These are phyloP conservation scores for Thozetella sp. DNA, from an alignment of 495 filamentous ascomycete species.

Conservation along the genomic window DNA sequence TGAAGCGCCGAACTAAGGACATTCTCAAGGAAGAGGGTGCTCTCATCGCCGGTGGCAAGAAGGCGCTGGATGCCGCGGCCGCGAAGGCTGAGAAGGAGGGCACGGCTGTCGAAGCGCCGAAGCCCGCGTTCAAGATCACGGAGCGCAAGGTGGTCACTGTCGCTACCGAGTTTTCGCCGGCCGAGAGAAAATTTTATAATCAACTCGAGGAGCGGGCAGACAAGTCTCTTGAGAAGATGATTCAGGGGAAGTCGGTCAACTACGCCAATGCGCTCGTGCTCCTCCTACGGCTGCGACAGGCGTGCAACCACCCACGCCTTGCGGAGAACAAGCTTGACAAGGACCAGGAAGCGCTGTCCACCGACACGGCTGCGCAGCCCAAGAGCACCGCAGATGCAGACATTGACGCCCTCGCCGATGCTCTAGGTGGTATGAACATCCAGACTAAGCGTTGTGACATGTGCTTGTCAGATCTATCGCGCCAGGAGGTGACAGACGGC, in stretches of 20 bases:
- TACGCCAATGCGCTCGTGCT: conserved; percentile 79
- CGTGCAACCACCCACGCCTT: conserved; percentile 91
- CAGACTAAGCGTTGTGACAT: conserved; percentile 85
- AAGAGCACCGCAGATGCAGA: conserved; percentile 54
- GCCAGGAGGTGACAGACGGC: conserved; percentile 56
- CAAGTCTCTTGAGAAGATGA: conserved; percentile 83
- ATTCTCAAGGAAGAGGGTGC: conserved; percentile 83
- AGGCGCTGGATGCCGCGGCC: conserved; percentile 39
- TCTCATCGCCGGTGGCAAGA: conserved; percentile 68
- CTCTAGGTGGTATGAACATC: conserved; percentile 83
- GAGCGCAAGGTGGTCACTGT: conserved; percentile 85
- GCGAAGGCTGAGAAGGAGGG: conserved; percentile 49
- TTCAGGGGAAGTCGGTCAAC: conserved; percentile 52
- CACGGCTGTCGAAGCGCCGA: conserved; percentile 32
- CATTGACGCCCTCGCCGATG: conserved; percentile 80
- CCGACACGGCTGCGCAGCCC: conserved; percentile 53
- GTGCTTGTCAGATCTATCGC: conserved; percentile 72
- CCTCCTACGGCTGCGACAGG: conserved; percentile 84
- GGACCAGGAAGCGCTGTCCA: conserved; percentile 81
- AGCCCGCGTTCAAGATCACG: conserved; percentile 78
- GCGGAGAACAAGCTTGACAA: conserved; percentile 81
- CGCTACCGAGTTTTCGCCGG: conserved; percentile 73
- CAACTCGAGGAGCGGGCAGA: conserved; percentile 83
- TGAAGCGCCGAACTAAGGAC: conserved; percentile 96
- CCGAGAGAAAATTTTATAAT: conserved; percentile 84